These are phyloP conservation scores for Coemansia sp. DNA, from an alignment of 192 early-diverging fungal genomes.

Conservation along the genomic window DNA sequence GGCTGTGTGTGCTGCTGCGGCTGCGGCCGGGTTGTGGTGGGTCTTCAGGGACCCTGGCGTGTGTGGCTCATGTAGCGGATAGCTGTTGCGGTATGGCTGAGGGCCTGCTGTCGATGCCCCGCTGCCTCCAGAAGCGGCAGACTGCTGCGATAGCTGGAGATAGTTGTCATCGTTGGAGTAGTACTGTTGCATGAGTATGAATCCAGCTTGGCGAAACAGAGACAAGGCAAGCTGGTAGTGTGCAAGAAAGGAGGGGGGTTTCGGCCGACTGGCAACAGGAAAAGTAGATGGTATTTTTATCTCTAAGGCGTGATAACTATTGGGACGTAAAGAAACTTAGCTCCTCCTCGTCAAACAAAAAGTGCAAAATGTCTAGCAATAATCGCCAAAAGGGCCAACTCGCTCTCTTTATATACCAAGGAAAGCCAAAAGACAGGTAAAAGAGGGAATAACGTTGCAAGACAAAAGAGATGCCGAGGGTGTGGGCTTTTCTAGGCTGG, in stretches of 20 bases:
- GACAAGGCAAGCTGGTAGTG: background rate
- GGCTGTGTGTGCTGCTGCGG: slow-evolving; percentile 1
- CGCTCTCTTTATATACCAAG: background rate
- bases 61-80: slow-evolving; percentile 15
- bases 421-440: background rate
- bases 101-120: slow-evolving; percentile 20
- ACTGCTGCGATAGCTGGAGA: slow-evolving; percentile 25
- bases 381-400: background rate
- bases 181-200: slow-evolving; percentile 27
- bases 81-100: slow-evolving; percentile 38
- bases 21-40: background rate
- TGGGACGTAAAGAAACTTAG: background rate
- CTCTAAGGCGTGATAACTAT: background rate
- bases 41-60: slow-evolving; percentile 1
- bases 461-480: background rate
- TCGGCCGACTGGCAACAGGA: background rate
- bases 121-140: slow-evolving; percentile 13
- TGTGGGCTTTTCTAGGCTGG: background rate
- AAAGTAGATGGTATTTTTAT: background rate
- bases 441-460: background rate
- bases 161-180: slow-evolving; percentile 36
- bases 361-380: background rate
- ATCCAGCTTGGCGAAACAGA: background rate
- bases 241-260: too few species aligned
- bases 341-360: background rate